Evolutionary conservation across 2,329 filamentous ascomycete species (phyloP).

Genomic region (Phyllosticta ampelicida): DNA sequence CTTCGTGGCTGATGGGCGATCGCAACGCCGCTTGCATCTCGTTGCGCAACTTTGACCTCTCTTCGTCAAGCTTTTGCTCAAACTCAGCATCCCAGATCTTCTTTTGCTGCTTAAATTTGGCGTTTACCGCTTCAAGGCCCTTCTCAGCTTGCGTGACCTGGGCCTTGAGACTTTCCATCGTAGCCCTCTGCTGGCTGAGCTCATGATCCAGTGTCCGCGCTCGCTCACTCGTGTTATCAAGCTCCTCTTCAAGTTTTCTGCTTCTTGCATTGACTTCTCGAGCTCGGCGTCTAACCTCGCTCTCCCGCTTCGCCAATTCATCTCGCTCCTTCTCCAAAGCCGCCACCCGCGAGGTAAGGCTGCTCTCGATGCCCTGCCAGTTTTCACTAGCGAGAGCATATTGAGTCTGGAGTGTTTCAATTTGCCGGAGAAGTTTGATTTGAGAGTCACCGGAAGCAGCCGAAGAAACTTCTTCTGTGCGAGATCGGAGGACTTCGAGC

Average conservation of each 20-base stretch:
- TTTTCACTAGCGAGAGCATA: slow-evolving; percentile 92
- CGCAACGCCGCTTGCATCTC: slow-evolving; percentile 22
- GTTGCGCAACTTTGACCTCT: slow-evolving; percentile 48
- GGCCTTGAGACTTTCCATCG: slow-evolving; percentile 52
- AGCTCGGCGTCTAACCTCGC: slow-evolving; percentile 78
- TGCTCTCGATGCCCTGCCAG: slow-evolving; percentile 93
- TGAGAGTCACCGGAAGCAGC: slow-evolving; percentile 72
- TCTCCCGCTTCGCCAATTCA: slow-evolving; percentile 71
- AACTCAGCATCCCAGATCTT: slow-evolving; percentile 47
- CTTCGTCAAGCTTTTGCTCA: slow-evolving; percentile 52
- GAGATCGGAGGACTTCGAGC: slow-evolving; percentile 72
- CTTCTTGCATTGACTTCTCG: slow-evolving; percentile 65
- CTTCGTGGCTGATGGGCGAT: neutral
- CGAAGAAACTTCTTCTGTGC: slow-evolving; percentile 82
- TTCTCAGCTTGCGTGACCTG: slow-evolving; percentile 54
- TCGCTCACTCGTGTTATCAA: slow-evolving; percentile 58
- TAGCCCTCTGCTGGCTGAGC: slow-evolving; percentile 46
- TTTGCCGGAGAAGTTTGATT: slow-evolving; percentile 80
- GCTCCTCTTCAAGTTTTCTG: slow-evolving; percentile 67
- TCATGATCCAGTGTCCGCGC: slow-evolving; percentile 57
- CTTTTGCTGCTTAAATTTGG: slow-evolving; percentile 49
- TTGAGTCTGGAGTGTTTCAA: slow-evolving; percentile 91
- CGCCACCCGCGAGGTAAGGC: slow-evolving; percentile 64
- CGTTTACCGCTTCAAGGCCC: slow-evolving; percentile 48
- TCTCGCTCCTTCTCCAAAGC: slow-evolving; percentile 84